Conservation (phyloP, 805 yeast species). For the Pichia sporocuriosa region DNA sequence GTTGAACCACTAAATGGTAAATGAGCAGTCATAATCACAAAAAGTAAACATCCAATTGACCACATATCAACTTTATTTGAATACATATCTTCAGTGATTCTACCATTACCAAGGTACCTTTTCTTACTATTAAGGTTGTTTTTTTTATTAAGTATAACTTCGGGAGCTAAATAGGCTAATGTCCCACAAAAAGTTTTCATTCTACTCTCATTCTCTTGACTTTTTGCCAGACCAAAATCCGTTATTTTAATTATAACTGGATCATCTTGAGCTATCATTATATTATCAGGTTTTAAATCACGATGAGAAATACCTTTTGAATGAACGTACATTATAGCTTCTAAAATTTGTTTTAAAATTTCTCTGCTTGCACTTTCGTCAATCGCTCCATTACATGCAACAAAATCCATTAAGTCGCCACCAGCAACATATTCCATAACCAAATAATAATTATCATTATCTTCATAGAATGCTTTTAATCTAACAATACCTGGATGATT, state of each 20-base stretch:
- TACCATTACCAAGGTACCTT: conserved; percentile 30
- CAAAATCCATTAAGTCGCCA: conserved; percentile 97
- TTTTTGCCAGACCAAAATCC: conserved; percentile 94
- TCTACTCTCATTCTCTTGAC: conserved; percentile 73
- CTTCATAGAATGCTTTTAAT: conserved; percentile 80
- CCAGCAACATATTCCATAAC: conserved; percentile 96
- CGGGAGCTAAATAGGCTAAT: conserved; percentile 95
- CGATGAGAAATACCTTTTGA: conserved; percentile 89
- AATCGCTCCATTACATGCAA: conserved; percentile 84
- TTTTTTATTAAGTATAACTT: conserved; percentile 55
- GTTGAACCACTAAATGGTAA: conserved; percentile 92
- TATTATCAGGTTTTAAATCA: conserved; percentile 94
- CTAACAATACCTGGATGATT: conserved; percentile 83
- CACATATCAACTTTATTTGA: conserved; percentile 93
- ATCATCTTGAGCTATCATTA: conserved; percentile 81
- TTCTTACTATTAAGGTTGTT: conserved; percentile 19
- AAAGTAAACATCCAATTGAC: conserved; percentile 93
- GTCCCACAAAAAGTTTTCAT: conserved; percentile 98
- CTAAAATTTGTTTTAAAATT: conserved; percentile 74
- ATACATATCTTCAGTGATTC: conserved; percentile 39
- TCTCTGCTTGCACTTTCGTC: conserved; percentile 89
- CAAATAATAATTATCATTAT: conserved; percentile 68
- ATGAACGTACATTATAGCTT: conserved; percentile 85
- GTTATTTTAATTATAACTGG: conserved; percentile 90
- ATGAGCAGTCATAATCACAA: conserved; percentile 88